Evolutionary conservation across 208 protist genomes (phyloP), one percentile per base, ranked within the genome.

Genomic region (Vickermania spadyakhi): DNA sequence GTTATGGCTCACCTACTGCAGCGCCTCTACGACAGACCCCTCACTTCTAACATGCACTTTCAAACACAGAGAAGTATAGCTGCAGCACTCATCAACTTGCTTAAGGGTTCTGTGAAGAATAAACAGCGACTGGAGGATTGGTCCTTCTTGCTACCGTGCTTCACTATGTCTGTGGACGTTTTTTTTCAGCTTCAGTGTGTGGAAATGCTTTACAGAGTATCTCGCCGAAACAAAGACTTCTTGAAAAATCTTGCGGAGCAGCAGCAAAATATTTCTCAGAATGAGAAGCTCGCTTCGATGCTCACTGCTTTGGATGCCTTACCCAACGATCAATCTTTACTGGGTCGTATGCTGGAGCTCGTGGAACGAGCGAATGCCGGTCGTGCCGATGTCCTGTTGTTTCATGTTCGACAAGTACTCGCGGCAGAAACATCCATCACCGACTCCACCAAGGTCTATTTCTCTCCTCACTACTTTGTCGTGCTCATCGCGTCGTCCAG

Each of bases 111-210:
- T n/a, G 86, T 77, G 58, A 68, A 85, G 50, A 96, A 96, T 70
- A 96, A 93, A 59, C 66, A 76, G 49, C 78, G 83, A 3, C 74
- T 89, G 58, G 28, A 64, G 2, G 89, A 86, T 21, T 93, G 85
- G 81, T 69, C 72, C 31, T 83, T 89, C 53, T 75, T 93, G n/a
- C 84, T 70, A 11, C 68, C 79, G 42, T 82, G 77, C 63, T 91
- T 76, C 54, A 74, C 72, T 11, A 60, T 68, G 26, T 86, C 74
- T 27, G 80, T 90, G 2, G 89, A 96, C 62, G 73, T 93, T n/a
- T 96, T 96, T 60, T 93, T 93, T 51, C 89, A 93, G 62, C 64
- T 96, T 25, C 89, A 96, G 74, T 96, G 89, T 53, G 74, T 92
- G n/a, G 85, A 96, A 70, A 67, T 96, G 51, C 73, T 96, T 2